A percentile compares a stretch with the other conserved stretches of the same genome.
Evolutionary conservation across 2,329 filamentous ascomycete genomes (phyloP).

Genomic region (Talaromyces sp.): DNA sequence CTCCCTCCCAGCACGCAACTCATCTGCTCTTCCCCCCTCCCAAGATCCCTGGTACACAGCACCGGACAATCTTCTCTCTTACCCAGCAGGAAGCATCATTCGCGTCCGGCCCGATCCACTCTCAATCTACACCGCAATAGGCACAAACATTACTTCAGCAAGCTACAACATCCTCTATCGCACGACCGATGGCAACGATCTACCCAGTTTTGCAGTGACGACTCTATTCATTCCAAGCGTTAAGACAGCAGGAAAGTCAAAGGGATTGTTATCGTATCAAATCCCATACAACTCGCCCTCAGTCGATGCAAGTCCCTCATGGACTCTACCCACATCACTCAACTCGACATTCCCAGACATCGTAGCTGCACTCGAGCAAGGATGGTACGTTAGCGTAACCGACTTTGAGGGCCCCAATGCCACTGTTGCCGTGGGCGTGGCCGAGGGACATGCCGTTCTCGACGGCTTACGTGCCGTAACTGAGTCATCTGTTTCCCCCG

Average conservation of each 20-base stretch:
- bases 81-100: constrained; percentile 5
- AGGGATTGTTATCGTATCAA: constrained; percentile 3
- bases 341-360: constrained; percentile 2
- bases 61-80: background rate
- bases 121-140: background rate
- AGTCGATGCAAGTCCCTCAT: constrained; percentile 11
- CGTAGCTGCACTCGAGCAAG: background rate
- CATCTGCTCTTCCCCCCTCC: background rate
- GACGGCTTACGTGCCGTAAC: constrained; percentile 6
- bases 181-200: constrained; percentile 3
- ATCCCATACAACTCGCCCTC: constrained; percentile 9
- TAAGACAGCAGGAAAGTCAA: background rate
- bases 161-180: constrained; percentile 13
- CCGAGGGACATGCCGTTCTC: constrained; percentile 9
- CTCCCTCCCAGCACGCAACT: background rate
- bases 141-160: constrained; percentile 3
- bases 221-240: background rate
- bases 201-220: constrained; percentile 1
- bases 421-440: constrained; percentile 1
- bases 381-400: constrained; percentile 11
- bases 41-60: constrained; percentile 12
- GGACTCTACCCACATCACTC: background rate
- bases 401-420: constrained; percentile 11
- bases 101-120: constrained; percentile 3
- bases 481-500: background rate